These are phyloP conservation scores for Volvox africanus DNA, from an alignment of 139 green algal species.

Conservation along the genomic window DNA sequence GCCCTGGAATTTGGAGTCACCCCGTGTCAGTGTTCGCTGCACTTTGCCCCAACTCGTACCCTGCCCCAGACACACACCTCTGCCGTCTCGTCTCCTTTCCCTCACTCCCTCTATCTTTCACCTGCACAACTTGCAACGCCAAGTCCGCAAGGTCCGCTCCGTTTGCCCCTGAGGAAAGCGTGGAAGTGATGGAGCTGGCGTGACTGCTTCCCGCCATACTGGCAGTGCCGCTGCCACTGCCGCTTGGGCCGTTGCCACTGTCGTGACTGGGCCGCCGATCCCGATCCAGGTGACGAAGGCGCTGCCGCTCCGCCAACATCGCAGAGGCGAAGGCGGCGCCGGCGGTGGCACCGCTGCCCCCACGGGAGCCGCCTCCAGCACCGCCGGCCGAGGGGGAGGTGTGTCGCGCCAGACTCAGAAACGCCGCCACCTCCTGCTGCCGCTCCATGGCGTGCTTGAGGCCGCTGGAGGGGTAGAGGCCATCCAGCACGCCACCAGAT, in stretches of 20 bases:
- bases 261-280: background rate
- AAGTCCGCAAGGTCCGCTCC: slow-evolving; percentile 14
- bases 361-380: background rate
- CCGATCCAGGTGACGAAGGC: background rate
- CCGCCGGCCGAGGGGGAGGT: background rate
- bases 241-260: background rate
- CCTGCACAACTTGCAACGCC: slow-evolving; percentile 13
- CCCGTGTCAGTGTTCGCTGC: too few species aligned
- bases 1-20: too few species aligned
- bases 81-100: too few species aligned
- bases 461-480: slow-evolving; percentile 27
- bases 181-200: background rate
- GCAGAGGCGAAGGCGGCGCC: background rate
- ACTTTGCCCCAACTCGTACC: too few species aligned
- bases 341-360: too few species aligned
- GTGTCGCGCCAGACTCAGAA: background rate
- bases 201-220: slow-evolving; percentile 1
- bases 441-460: slow-evolving; percentile 13
- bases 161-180: background rate
- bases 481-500: background rate
- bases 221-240: background rate
- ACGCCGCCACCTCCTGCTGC: background rate
- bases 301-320: background rate
- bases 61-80: too few species aligned
- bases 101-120: background rate